Evolutionary conservation across 768 basidiomycete genomes (phyloP).

Genomic region (Termitomyces sp.): DNA sequence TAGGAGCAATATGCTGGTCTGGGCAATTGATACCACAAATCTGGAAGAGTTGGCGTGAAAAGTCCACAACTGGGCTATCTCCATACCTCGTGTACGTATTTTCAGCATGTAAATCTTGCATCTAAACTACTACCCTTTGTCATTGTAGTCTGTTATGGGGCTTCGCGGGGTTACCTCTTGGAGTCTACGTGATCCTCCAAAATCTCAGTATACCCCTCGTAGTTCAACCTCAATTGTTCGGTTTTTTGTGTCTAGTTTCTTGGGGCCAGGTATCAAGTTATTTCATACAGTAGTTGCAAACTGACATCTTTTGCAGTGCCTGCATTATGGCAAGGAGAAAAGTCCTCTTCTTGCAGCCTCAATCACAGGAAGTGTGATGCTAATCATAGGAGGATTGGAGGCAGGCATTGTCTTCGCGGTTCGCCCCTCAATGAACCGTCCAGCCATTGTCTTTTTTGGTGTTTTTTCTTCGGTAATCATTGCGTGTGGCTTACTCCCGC

Average conservation of each 20-base stretch:
- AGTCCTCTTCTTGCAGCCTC: conserved; percentile 28
- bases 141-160: conserved; percentile 57
- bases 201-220: conserved; percentile 70
- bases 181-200: conserved; percentile 63
- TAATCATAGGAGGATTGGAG: conserved; percentile 53
- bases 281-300: background rate
- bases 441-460: conserved; percentile 52
- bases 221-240: conserved; percentile 62
- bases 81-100: conserved; percentile 54
- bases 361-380: conserved; percentile 33
- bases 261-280: conserved; percentile 56
- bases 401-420: conserved; percentile 54
- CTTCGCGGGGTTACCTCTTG: conserved; percentile 51
- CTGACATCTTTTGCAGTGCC: conserved; percentile 41
- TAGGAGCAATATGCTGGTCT: conserved; percentile 65
- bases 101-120: background rate
- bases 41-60: conserved; percentile 64
- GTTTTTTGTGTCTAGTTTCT: conserved; percentile 50
- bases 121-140: background rate
- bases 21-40: conserved; percentile 66
- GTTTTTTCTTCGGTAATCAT: conserved; percentile 56
- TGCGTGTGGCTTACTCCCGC: conserved; percentile 45
- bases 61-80: conserved; percentile 68
- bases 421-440: conserved; percentile 34
- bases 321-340: conserved; percentile 53